These are phyloP conservation scores for Centaurea solstitialis DNA, from an alignment of 129 eudicot genomes.

Conservation along the genomic window DNA sequence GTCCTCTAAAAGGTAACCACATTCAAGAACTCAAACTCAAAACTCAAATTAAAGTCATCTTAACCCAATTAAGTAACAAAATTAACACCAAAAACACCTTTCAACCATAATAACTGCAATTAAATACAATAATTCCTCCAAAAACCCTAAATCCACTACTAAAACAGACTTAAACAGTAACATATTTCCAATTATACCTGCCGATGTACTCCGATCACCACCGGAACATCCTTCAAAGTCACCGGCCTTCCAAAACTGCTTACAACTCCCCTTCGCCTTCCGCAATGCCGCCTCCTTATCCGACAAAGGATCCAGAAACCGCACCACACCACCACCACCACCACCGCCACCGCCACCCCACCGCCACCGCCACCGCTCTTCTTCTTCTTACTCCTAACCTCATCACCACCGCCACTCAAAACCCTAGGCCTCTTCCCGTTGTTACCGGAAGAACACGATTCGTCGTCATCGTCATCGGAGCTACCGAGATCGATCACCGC, in stretches of 20 bases:
- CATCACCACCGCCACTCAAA: background rate
- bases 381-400: slow-evolving; percentile 9
- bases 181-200: slow-evolving; percentile 38
- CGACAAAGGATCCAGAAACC: slow-evolving; percentile 59
- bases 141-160: slow-evolving; percentile 4
- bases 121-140: background rate
- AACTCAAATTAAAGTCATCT: background rate
- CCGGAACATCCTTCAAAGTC: slow-evolving; percentile 54
- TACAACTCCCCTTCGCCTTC: slow-evolving; percentile 18
- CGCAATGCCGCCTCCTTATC: slow-evolving; percentile 25
- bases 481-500: slow-evolving; percentile 24
- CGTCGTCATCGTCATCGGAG: slow-evolving; percentile 29
- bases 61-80: background rate
- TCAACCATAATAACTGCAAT: slow-evolving; percentile 1
- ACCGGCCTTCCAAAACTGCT: slow-evolving; percentile 90
- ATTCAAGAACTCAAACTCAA: background rate
- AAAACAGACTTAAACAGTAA: background rate
- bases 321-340: slow-evolving; percentile 19
- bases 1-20: background rate
- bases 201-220: slow-evolving; percentile 31
- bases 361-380: slow-evolving; percentile 30
- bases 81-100: background rate
- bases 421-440: slow-evolving; percentile 28
- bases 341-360: slow-evolving; percentile 30
- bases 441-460: slow-evolving; percentile 14